These are phyloP conservation scores for Sugiyamaella novakii DNA, from an alignment of 1,139 yeast species.

Conservation along the genomic window DNA sequence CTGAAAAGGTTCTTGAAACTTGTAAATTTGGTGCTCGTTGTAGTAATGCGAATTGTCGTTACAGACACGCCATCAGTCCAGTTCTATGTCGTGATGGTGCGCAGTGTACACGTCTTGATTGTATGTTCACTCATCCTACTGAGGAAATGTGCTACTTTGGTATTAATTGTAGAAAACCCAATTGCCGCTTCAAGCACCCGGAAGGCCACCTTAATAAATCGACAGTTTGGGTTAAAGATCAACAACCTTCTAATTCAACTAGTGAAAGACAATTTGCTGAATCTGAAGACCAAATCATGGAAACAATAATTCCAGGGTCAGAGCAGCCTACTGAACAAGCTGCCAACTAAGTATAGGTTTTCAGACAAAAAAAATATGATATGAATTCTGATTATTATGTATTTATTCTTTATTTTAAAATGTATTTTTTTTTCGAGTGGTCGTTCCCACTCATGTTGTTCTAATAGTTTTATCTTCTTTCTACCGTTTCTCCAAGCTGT, in stretches of 20 bases:
- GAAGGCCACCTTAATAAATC: constrained; percentile 47
- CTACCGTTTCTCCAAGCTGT: too few relatives aligned
- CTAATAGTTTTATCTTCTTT: too few relatives aligned
- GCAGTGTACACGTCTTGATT: constrained; percentile 74
- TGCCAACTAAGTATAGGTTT: constrained; percentile 7
- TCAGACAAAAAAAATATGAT: constrained; percentile 6
- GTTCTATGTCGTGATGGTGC: constrained; percentile 81
- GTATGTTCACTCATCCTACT: constrained; percentile 80
- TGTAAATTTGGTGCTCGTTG: constrained; percentile 79
- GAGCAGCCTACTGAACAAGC: constrained; percentile 12
- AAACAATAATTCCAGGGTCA: constrained; percentile 51
- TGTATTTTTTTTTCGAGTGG: constrained; percentile 6
- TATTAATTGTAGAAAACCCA: constrained; percentile 64
- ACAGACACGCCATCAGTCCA: constrained; percentile 76
- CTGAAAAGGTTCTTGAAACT: constrained; percentile 55
- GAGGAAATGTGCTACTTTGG: constrained; percentile 81
- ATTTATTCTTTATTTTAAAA: constrained; percentile 17
- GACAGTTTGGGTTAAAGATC: constrained; percentile 29
- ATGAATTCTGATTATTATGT: constrained; percentile 8
- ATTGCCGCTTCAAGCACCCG: constrained; percentile 78
- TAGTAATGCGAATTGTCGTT: constrained; percentile 75
- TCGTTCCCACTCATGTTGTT: background rate
- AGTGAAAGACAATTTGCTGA: constrained; percentile 72
- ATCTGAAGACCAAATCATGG: constrained; percentile 74
- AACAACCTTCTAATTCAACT: constrained; percentile 55